Conservation (phyloP, 2,329 filamentous ascomycete genomes). For the Exserohilum rostratum region DNA sequence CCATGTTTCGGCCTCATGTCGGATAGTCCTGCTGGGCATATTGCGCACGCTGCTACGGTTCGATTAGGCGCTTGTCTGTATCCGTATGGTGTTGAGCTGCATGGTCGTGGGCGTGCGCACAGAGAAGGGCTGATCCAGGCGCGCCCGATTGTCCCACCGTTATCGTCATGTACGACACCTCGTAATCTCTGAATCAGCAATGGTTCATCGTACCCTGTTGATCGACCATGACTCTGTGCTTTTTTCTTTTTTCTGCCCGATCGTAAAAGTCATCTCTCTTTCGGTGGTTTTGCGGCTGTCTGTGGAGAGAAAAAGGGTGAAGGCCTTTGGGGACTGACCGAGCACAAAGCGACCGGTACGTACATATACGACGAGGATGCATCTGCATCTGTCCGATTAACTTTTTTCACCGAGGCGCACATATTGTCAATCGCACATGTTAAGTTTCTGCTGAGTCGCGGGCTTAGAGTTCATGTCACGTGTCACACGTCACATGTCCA, state of each 20-base stretch:
- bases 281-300: neutral
- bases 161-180: neutral
- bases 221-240: no score
- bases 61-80: neutral
- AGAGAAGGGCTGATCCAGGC: no score
- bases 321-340: no score
- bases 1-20: neutral
- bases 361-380: no score
- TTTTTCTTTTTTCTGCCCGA: no score
- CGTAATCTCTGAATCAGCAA: neutral
- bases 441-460: neutral
- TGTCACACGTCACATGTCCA: neutral
- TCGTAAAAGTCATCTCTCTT: no score
- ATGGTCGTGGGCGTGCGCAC: neutral
- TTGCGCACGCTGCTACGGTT: neutral
- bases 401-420: neutral
- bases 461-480: neutral
- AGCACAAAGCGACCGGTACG: no score
- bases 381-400: no score
- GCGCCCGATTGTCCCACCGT: no score
- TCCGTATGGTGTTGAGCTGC: neutral
- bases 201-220: neutral
- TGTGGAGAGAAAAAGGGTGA: no score
- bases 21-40: neutral
- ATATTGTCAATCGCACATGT: neutral